Base-by-base conservation (phyloP, 2,329 filamentous ascomycete species). In the Botrytis hyacinthi region DNA sequence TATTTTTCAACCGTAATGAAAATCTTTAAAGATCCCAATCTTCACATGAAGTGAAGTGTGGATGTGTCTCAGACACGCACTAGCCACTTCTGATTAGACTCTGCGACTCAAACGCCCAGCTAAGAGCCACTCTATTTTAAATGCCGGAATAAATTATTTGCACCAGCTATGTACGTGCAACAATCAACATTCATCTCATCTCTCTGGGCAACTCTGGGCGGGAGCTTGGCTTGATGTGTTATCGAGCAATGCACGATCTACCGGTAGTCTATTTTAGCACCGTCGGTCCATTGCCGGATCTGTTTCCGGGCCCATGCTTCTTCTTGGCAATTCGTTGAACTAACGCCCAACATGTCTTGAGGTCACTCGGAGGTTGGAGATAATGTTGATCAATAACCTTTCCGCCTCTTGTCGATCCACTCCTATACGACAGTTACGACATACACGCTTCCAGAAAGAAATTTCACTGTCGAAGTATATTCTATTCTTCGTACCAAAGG, bases 1-100 rank as follows among this genome's bases (percentile, higher is more conserved):
- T 48, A 26, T 68, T 54, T 54, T 40, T n/a, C 26, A 54, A 35
- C 37, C 26, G 65, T 57, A 57, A 57, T 42, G 48, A 69, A 69
- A 42, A 57, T 69, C 66, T 69, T 32, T n/a, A 69, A 59, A 69
- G 37, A 69, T 69, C 66, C 29, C 35, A 69, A 57, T 42, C 48
- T 69, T 69, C 48, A 57, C 16, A 69, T 54, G 66, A 69, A 57
- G 48, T 69, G 48, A 42, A n/a, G 22, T 44, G 48, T 69, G 66
- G 48, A 14, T 69, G 32, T 32, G 35, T 57, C 37, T 57, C n/a
- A 20, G n/a, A 57, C 37, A 57, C 7, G 10, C 12, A 42, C 48
- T 69, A 69, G 10, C 66, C 8, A 7, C 14, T 57, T 44, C 40
- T 32, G n/a, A 37, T 22, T 69, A 69, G 66, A n/a, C 10, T 32